phyloP scores from a whole-genome alignment of 306 rosid genomes.

The Mimosa pudica region DNA sequence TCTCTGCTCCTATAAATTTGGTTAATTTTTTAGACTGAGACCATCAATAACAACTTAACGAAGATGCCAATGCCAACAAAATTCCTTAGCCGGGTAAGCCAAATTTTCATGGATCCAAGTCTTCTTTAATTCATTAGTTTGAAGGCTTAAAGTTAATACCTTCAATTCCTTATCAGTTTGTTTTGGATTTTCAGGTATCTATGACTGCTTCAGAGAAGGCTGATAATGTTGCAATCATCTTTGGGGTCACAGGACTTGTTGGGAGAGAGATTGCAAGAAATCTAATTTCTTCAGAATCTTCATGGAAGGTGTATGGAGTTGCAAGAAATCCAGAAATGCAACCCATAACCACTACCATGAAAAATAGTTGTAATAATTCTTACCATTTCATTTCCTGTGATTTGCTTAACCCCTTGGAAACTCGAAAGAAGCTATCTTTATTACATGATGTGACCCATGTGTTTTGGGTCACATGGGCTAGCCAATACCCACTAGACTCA shows the following conservation, averaged over 20 bases:
- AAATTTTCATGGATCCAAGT: not conserved
- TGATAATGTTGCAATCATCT: constrained; percentile 67
- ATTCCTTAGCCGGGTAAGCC: not conserved
- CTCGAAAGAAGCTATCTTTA: constrained; percentile 49
- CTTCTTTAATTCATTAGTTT: not conserved
- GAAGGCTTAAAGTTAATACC: not conserved
- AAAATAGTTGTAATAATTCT: constrained; percentile 38
- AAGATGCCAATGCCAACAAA: not conserved
- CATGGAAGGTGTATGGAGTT: constrained; percentile 89
- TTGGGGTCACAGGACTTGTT: constrained; percentile 87
- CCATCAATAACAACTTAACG: not conserved
- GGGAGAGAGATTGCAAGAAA: constrained; percentile 70
- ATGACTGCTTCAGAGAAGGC: constrained; percentile 50
- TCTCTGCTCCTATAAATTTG: constrained; percentile 43
- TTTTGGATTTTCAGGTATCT: constrained; percentile 7
- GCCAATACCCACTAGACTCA: constrained; percentile 67
- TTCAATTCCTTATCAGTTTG: not conserved
- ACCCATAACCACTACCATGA: constrained; percentile 27
- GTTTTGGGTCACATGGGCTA: constrained; percentile 98
- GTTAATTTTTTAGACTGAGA: constrained; percentile 36
- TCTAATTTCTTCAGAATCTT: constrained; percentile 43
- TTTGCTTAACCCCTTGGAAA: constrained; percentile 63
- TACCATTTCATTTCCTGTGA: constrained; percentile 86
- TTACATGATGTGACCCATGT: constrained; percentile 73
- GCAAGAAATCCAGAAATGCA: constrained; percentile 61